Evolutionary conservation across 176 grass and related monocot genomes (phyloP).

Genomic region (Cymbopogon citratus): DNA sequence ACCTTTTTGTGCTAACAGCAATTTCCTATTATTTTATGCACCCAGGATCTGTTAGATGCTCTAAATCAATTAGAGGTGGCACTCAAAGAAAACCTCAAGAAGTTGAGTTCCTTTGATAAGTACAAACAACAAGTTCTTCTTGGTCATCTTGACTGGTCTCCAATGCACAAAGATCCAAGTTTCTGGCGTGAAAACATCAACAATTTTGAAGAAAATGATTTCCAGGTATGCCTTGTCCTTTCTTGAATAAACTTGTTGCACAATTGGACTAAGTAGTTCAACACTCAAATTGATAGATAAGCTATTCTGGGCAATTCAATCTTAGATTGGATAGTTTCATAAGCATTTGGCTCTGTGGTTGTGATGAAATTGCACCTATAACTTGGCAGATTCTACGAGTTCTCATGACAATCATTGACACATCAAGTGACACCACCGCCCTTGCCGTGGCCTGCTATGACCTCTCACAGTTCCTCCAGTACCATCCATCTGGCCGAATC

Average conservation of each 20-base stretch:
- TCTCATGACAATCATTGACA: constrained; percentile 82
- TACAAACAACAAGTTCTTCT: constrained; percentile 97
- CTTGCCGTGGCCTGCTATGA: constrained; percentile 89
- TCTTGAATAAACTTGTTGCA: background rate
- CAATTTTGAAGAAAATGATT: constrained; percentile 99
- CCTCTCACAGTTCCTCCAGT: constrained; percentile 92
- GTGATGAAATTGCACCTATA: background rate
- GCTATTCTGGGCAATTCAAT: background rate
- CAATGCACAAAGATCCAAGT: constrained; percentile 91
- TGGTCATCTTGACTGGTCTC: constrained; percentile 95
- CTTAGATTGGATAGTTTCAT: background rate
- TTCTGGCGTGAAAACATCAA: constrained; percentile 97
- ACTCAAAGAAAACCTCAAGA: constrained; percentile 82
- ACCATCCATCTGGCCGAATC: constrained; percentile 72
- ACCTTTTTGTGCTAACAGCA: constrained; percentile 11
- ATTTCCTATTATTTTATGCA: constrained; percentile 19
- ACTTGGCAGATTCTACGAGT: constrained; percentile 73
- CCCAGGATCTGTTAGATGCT: constrained; percentile 86
- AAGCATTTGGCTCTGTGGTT: background rate
- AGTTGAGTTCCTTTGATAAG: constrained; percentile 87
- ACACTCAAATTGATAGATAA: background rate
- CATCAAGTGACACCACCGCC: constrained; percentile 67
- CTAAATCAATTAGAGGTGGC: constrained; percentile 83
- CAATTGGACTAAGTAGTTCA: background rate
- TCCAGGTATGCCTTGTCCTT: constrained; percentile 63